Base-by-base conservation (phyloP, 768 basidiomycete genomes). In the Phanerodontia chrysosporium region DNA sequence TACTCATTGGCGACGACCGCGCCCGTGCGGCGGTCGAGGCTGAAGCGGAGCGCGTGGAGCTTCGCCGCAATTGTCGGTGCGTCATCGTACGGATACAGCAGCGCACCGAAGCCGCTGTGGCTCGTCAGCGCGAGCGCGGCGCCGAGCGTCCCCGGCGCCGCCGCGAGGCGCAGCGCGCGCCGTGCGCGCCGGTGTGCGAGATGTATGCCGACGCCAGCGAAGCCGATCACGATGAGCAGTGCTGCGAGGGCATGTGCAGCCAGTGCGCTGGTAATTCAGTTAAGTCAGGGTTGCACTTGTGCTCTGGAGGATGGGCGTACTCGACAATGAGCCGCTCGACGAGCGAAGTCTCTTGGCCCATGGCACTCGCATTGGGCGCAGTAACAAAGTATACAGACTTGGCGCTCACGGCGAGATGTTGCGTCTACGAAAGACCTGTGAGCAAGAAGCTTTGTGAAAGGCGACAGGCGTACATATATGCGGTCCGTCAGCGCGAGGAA, bases 61-160 rank as follows among this genome's bases (percentile, higher is more conserved):
- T 82, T 85, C 59, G 72, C 67, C 46, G 75, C 73, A 30, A 88
- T 71, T 3, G 72, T 72, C 27, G 57, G 45, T 42, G 76, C 72
- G 57, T 81, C 70, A 68, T 88, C 85, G 59, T 82, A 84, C 0
- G 86, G 85, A 12, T 78, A 64, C n/a, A 88, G 70, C 13, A 84
- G 74, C 42, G 84, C 78, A 22, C 84, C 85, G 57, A 84, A 85
- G 14, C 85, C 85, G 44, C 84, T 86, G 9, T 76, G 81, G 0
- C 82, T 73, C 1, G 86, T 85, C 56, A 86, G 73, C 3, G 85
- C 78, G 9, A 82, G 72, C 30, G 81, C 74, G 10, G 79, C 70
- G 6, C 83, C 87, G 57, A 89, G 84, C 49, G 78, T 82, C 18
- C 86, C 85, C 0, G 86, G 86, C 14, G 77, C 77, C 25, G 79